Conservation (phyloP, 805 yeast genomes). For the Candida michaelii region DNA sequence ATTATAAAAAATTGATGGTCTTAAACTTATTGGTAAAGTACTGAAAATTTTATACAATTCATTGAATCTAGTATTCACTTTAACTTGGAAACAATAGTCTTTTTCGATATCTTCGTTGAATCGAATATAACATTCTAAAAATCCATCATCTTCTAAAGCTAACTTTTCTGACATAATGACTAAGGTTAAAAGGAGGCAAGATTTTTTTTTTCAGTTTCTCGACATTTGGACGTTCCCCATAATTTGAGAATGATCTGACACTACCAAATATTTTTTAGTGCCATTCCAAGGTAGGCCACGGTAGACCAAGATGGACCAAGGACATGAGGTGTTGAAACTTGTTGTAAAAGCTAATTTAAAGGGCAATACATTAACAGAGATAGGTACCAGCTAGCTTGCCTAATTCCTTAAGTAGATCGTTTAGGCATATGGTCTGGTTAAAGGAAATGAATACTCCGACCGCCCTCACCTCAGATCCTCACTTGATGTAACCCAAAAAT, state of each 20-base stretch:
- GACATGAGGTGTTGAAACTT: too few species aligned
- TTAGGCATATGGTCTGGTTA: too few species aligned
- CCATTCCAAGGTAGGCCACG: not conserved
- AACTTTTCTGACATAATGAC: constrained; percentile 1
- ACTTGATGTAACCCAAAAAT: not conserved
- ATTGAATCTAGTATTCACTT: constrained; percentile 55
- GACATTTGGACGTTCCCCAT: constrained; percentile 7
- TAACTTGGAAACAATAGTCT: constrained; percentile 86
- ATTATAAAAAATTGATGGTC: constrained; percentile 77
- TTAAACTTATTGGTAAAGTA: constrained; percentile 67
- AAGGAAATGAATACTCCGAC: not conserved
- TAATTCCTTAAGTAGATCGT: too few species aligned
- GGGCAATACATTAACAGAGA: too few species aligned
- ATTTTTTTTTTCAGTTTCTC: not conserved
- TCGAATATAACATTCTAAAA: constrained; percentile 63
- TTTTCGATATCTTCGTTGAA: constrained; percentile 82
- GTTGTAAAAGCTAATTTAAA: too few species aligned
- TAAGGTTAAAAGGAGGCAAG: constrained; percentile 2
- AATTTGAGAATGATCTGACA: constrained; percentile 4
- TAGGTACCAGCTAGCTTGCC: too few species aligned
- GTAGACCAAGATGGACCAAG: too few species aligned
- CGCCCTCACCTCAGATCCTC: not conserved
- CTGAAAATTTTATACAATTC: constrained; percentile 62
- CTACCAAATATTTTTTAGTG: not conserved
- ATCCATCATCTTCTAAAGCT: constrained; percentile 24